Base-by-base conservation (phyloP, 2,329 filamentous ascomycete genomes). In the Leptographium radiaticola region DNA sequence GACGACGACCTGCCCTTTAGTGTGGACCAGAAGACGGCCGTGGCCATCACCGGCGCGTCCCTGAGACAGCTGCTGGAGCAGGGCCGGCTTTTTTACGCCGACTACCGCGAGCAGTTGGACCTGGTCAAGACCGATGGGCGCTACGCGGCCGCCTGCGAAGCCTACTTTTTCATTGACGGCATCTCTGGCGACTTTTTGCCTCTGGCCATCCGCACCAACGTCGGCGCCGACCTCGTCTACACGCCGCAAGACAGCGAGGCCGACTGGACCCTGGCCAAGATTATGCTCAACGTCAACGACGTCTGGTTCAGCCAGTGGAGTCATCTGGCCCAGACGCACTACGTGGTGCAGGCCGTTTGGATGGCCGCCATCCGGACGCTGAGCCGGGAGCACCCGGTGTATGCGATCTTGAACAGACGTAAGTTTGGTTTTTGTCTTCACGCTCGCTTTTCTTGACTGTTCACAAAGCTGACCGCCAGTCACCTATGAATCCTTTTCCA, bases 201-300 rank as follows among this genome's bases (percentile, higher is more conserved):
- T 4, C 63, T 77, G 25, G 73, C 72, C 3, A 73, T 76, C 57
- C 68, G 70, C 56, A 71, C 72, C n/a, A 73, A 74, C 54, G 63
- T 65, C 15, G 68, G 67, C 16, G 62, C 59, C 1, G 64, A 69
- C 55, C 59, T 74, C 39, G 64, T 70, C 7, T 77, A 77, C 61
- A 76, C 74, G 3, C 73, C 73, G 2, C 59, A 65, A 1, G 74
- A 77, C 55, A 51, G 57, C 0, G 30, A 60, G 4, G 66, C 68
- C n/a, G 73, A 77, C 61, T 77, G 74, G 74, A 60, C 74, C 7
- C 61, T 77, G 6, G 75, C 74, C 7, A 76, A 77, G 63, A 70
- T 75, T 45, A 66, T 73, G 59, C 74, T 73, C 59, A 74, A 75
- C 50, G 61, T 65, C 31, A 75, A 76, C 51, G 71, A 76, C 57